Percentiles rank a stretch among this genome's conserved stretches.
Conservation (phyloP, 2,329 filamentous ascomycete species). For the Xylaria arbuscula region DNA sequence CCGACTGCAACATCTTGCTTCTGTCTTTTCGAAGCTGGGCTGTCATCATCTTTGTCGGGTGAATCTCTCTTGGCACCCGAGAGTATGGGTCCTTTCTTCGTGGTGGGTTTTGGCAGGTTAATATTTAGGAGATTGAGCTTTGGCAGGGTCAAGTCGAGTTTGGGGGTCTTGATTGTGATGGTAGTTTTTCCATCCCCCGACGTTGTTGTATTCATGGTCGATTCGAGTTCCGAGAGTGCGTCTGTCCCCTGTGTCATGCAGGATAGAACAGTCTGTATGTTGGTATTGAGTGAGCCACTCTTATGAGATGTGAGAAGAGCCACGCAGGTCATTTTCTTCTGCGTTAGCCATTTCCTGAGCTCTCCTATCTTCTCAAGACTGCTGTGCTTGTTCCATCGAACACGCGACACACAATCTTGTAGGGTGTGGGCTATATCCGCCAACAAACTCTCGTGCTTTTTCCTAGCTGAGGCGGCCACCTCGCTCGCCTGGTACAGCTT, state of each 20-base stretch:
- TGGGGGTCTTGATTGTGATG: neutral
- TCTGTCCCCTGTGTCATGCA: slow-evolving; percentile 6
- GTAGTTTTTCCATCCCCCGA: too few relatives aligned
- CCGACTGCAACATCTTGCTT: neutral
- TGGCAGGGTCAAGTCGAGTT: neutral
- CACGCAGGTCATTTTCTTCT: slow-evolving; percentile 6
- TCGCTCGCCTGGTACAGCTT: slow-evolving; percentile 6
- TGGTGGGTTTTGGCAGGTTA: neutral
- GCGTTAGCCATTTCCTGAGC: slow-evolving; percentile 15
- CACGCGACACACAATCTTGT: neutral
- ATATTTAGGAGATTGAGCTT: neutral
- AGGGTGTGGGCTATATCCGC: slow-evolving; percentile 6
- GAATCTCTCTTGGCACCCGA: neutral
- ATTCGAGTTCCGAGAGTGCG: neutral
- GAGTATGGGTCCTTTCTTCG: slow-evolving; percentile 3
- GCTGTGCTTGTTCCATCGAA: slow-evolving; percentile 27
- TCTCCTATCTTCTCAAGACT: neutral
- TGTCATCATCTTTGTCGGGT: neutral
- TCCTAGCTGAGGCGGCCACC: neutral
- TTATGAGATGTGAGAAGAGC: neutral
- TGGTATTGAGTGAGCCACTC: neutral
- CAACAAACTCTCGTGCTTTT: slow-evolving; percentile 21
- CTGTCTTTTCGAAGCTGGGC: slow-evolving; percentile 1
- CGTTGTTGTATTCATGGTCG: neutral
- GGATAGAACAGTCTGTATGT: slow-evolving; percentile 3